Percentiles rank a stretch among this genome's conserved stretches.
Evolutionary conservation across 179 eudicot genomes (phyloP).

Genomic region (Spinacia oleracea): DNA sequence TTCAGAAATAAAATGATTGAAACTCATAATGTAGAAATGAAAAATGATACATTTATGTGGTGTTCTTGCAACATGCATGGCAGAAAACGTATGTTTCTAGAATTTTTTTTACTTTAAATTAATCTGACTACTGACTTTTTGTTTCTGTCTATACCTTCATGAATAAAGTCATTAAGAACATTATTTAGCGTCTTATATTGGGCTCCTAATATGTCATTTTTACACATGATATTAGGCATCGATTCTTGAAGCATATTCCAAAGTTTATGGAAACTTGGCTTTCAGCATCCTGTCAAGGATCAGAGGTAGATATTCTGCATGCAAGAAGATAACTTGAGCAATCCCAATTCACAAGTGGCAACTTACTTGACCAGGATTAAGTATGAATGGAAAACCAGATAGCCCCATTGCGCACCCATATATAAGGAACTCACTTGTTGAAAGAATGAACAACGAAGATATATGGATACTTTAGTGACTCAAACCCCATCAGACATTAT

Average conservation of each 20-base stretch:
- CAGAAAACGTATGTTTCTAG: no score
- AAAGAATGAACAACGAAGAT: constrained; percentile 61
- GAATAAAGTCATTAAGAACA: no score
- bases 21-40: neutral
- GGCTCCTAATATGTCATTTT: no score
- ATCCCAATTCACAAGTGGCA: constrained; percentile 68
- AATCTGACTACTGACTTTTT: no score
- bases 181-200: no score
- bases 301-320: constrained; percentile 64
- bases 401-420: constrained; percentile 40
- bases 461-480: no score
- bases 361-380: constrained; percentile 42
- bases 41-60: neutral
- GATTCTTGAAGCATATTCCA: constrained; percentile 89
- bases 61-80: neutral
- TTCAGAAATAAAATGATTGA: neutral
- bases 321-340: constrained; percentile 75
- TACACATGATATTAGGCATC: no score
- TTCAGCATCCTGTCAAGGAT: constrained; percentile 67
- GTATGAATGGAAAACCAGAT: constrained; percentile 35
- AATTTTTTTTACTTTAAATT: no score
- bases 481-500: constrained; percentile 36
- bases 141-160: no score
- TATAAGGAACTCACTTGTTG: constrained; percentile 48
- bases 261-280: constrained; percentile 76